A percentile compares a stretch with the other conserved stretches of the same genome.
phyloP scores from a whole-genome alignment of 2,329 filamentous ascomycete species.

The Clarireedia hainanense region DNA sequence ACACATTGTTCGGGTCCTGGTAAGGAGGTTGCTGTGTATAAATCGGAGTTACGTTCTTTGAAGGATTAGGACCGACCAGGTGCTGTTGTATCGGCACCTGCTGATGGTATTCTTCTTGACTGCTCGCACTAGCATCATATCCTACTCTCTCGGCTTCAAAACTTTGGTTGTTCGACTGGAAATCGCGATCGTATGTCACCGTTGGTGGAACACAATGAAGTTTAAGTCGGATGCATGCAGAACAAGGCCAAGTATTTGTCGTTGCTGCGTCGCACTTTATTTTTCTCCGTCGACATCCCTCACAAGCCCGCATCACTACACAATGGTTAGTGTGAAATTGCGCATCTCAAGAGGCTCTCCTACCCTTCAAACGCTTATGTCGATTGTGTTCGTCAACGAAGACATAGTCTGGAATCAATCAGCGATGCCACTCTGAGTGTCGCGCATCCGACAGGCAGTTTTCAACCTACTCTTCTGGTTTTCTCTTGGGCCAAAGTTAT shows the following conservation, averaged over 20 bases:
- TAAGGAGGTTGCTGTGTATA: slow-evolving; percentile 46
- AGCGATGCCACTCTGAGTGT: slow-evolving; percentile 19
- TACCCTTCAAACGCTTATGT: slow-evolving; percentile 93
- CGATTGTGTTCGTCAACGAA: slow-evolving; percentile 98
- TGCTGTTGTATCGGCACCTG: slow-evolving; percentile 44
- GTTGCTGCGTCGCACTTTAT: slow-evolving; percentile 98
- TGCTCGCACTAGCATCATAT: slow-evolving; percentile 36
- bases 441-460: not conserved
- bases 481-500: slow-evolving; percentile 56
- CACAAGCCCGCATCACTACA: slow-evolving; percentile 93
- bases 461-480: slow-evolving; percentile 70
- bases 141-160: slow-evolving; percentile 44
- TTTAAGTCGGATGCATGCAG: slow-evolving; percentile 85
- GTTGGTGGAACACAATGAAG: slow-evolving; percentile 80
- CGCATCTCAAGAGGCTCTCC: slow-evolving; percentile 5
- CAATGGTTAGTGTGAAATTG: slow-evolving; percentile 14
- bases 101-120: slow-evolving; percentile 43
- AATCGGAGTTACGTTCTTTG: slow-evolving; percentile 32
- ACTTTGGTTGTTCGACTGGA: slow-evolving; percentile 24
- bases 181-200: slow-evolving; percentile 29
- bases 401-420: slow-evolving; percentile 70
- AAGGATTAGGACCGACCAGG: slow-evolving; percentile 31
- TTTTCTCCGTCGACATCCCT: slow-evolving; percentile 88
- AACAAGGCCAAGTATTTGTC: slow-evolving; percentile 96
- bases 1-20: slow-evolving; percentile 32